These are phyloP conservation scores for Rugiboletus extremiorientalis DNA, from an alignment of 1,284 basidiomycete genomes.

Conservation along the genomic window DNA sequence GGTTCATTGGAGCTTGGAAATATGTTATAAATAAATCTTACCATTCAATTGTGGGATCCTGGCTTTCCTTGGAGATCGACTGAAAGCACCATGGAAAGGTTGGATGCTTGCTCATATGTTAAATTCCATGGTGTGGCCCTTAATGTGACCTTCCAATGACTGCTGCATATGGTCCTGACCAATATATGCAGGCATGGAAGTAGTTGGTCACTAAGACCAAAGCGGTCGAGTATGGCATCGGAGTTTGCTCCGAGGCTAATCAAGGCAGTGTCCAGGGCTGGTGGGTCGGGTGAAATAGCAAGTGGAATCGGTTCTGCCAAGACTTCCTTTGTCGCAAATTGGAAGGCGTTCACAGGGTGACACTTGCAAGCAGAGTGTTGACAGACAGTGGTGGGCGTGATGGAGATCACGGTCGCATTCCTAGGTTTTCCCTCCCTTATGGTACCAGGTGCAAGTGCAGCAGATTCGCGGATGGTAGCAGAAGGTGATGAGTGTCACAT, in stretches of 20 bases:
- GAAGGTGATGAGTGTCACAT: background rate
- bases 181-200: background rate
- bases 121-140: background rate
- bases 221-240: background rate
- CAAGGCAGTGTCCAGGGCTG: background rate
- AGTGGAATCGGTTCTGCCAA: background rate
- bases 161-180: background rate
- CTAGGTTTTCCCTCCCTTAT: too few species aligned
- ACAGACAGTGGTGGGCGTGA: background rate
- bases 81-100: background rate
- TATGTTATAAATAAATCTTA: too few species aligned
- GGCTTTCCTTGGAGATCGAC: too few species aligned
- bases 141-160: background rate
- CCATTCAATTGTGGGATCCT: too few species aligned
- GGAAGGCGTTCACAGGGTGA: background rate
- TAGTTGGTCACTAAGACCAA: background rate
- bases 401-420: too few species aligned
- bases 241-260: background rate
- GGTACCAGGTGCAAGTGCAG: background rate
- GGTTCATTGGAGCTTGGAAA: too few species aligned
- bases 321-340: too few species aligned
- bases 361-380: background rate
- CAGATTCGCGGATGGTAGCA: background rate
- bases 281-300: background rate
- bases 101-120: background rate